These are phyloP conservation scores for Przewalskia tangutica DNA, from an alignment of 257 asterid genomes.

Conservation along the genomic window DNA sequence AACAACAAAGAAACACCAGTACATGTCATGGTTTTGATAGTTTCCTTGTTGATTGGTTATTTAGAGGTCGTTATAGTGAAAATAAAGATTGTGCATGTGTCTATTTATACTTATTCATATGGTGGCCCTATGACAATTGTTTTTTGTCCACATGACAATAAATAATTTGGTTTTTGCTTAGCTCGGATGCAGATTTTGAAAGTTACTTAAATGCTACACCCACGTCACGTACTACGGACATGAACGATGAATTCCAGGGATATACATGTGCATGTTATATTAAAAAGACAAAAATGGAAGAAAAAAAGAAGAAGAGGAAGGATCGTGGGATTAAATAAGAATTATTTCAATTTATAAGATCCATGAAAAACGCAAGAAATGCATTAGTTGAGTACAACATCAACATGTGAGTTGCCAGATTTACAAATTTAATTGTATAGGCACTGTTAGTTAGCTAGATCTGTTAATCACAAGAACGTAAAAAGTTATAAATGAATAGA, in stretches of 20 bases:
- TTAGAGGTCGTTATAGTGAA: not conserved
- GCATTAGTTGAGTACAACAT: conserved; percentile 2
- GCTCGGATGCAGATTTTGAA: not conserved
- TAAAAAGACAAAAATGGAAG: not conserved
- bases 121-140: not conserved
- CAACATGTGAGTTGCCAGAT: conserved; percentile 19
- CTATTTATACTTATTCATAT: not conserved
- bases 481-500: not conserved
- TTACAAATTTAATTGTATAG: not conserved
- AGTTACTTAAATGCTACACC: not conserved
- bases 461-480: not conserved
- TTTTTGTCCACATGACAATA: not conserved
- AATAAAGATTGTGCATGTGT: not conserved
- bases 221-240: not conserved
- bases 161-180: not conserved
- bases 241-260: not conserved
- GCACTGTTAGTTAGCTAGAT: not conserved
- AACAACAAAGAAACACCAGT: conserved; percentile 5
- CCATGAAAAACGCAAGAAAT: conserved; percentile 22
- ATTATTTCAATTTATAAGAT: conserved; percentile 4
- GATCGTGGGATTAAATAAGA: not conserved
- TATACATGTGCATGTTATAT: not conserved
- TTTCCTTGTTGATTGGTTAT: not conserved
- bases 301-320: not conserved
- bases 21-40: not conserved